Conservation (phyloP, 2,329 filamentous ascomycete genomes). For the Penicillium sumatraense region DNA sequence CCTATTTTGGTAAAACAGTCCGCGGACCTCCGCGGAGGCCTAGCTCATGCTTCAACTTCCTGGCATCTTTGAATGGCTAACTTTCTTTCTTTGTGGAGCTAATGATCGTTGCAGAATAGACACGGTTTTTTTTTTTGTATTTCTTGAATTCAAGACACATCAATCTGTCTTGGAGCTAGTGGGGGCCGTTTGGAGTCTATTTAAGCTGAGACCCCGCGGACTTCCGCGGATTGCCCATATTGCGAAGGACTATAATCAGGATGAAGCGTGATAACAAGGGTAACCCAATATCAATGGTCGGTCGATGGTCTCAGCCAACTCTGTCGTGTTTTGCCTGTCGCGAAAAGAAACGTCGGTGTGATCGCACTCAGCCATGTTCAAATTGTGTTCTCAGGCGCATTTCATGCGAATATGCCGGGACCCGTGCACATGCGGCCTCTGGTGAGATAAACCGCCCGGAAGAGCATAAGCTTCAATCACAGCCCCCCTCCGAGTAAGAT, state of each 20-base stretch:
- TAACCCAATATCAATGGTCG: conserved; percentile 41
- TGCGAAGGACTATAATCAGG: background rate
- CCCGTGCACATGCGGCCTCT: conserved; percentile 1
- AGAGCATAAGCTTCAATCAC: background rate
- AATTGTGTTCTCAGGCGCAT: conserved; percentile 24
- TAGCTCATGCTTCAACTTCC: background rate
- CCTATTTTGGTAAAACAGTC: background rate
- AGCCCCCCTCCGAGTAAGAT: conserved; percentile 3
- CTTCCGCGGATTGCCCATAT: conserved; percentile 8
- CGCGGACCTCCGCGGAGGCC: conserved; percentile 17
- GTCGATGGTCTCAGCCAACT: conserved; percentile 16
- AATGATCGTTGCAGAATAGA: background rate
- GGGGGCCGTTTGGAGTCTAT: background rate
- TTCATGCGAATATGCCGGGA: conserved; percentile 21
- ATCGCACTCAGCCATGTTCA: conserved; percentile 26
- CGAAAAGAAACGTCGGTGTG: conserved; percentile 28
- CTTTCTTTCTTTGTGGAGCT: no score
- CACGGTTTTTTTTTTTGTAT: no score
- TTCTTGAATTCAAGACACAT: background rate
- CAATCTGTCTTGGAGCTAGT: background rate
- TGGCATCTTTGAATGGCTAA: background rate
- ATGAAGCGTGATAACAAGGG: conserved; percentile 18
- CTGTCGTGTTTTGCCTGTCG: conserved; percentile 25
- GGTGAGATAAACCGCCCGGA: background rate
- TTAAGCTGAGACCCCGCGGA: conserved; percentile 10